phyloP scores from a whole-genome alignment of 805 yeast species.

The Candida boleticola region DNA sequence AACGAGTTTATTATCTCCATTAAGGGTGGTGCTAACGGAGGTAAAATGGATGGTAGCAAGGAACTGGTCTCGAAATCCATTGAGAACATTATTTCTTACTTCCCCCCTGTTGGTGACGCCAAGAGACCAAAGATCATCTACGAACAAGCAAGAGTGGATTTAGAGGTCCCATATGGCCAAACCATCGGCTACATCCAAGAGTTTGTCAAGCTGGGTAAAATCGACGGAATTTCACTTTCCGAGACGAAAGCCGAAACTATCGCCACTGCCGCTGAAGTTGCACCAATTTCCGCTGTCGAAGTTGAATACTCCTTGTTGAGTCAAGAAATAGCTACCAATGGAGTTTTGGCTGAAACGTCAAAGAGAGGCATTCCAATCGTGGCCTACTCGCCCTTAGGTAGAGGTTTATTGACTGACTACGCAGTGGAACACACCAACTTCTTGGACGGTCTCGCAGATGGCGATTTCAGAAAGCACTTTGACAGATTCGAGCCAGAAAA shows the following conservation, averaged over 20 bases:
- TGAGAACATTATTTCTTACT: constrained; percentile 34
- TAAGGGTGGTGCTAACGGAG: constrained; percentile 56
- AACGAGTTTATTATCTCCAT: constrained; percentile 56
- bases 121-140: constrained; percentile 45
- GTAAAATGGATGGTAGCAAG: constrained; percentile 32
- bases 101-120: constrained; percentile 22
- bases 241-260: constrained; percentile 69
- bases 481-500: constrained; percentile 64
- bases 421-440: constrained; percentile 35
- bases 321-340: constrained; percentile 60
- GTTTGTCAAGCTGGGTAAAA: constrained; percentile 58
- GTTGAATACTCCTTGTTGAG: constrained; percentile 73
- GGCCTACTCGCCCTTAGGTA: constrained; percentile 81
- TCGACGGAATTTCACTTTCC: constrained; percentile 71
- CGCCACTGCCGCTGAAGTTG: constrained; percentile 51
- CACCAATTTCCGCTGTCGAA: constrained; percentile 68
- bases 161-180: constrained; percentile 53
- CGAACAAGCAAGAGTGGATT: constrained; percentile 73
- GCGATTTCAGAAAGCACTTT: constrained; percentile 49
- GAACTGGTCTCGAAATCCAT: constrained; percentile 50
- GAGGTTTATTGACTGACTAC: constrained; percentile 73
- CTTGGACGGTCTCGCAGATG: constrained; percentile 47
- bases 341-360: constrained; percentile 57
- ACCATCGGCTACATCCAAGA: constrained; percentile 56
- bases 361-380: constrained; percentile 62